Evolutionary conservation across 345 rosid genomes (phyloP), one percentile per base, ranked within the genome.

Genomic region (Moringa oleifera): DNA sequence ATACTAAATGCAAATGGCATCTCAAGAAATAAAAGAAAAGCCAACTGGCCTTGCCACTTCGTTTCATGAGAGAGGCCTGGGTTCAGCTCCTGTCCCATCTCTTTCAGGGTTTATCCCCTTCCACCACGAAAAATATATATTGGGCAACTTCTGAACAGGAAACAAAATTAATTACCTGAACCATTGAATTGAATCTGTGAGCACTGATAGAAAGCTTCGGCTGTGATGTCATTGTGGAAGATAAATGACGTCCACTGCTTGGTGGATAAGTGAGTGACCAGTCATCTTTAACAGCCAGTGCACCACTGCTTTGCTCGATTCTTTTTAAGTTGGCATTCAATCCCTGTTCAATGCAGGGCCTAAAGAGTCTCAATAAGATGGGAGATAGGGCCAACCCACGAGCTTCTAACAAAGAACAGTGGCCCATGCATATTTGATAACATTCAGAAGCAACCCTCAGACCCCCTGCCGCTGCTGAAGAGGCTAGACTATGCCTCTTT

Each of bases 321-420:
- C 87, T 82, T 79, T 72, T 94, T 72, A 90, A 78, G 75, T 73
- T 86, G 54, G 89, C 70, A 59, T 62, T 68, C 37, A 94, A 49
- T 53, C 96, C 95, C 70, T 82, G 79, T 62, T 90, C 90, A 7
- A 88, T 73, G 49, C 73, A 72, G 0, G 92, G 84, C 77, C 77
- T 84, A 61, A 86, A 94, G 58, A 62, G 79, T 72, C 95, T 88
- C 72, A 90, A 58, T 22, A 93, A 58, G 36, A 90, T 77, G 13
- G 96, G 85, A 52, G 96, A 84, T 67, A 93, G 96, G 19, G 90
- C 82, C 66, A 93, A 74, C 19, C 97, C 98, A 20, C 92, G 86
- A 71, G 94, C 85, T 70, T 93, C 96, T 62, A 88, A 62, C 69
- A 86, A 75, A 50, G 84, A 82, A 66, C 96, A 86, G 62, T 93